Base-by-base conservation (phyloP, 2,329 filamentous ascomycete species). In the Penicillium sp. region DNA sequence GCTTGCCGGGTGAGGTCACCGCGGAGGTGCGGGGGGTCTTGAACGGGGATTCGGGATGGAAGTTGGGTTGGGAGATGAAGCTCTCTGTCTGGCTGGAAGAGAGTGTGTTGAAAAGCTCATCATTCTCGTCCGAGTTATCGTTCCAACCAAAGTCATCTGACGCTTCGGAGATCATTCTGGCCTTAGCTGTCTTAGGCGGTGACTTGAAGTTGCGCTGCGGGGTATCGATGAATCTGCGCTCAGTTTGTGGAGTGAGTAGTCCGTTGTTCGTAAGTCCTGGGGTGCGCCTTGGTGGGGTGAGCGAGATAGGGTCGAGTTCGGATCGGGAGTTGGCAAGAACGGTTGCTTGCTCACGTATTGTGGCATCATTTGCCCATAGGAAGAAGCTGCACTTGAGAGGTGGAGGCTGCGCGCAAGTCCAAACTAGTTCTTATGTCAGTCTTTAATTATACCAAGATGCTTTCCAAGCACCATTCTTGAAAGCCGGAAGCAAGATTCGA, bases 331-430 rank as follows among this genome's bases (percentile, higher is more conserved):
- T 82, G 58, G 72, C 77, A 58, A 82, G 65, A 6, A 84, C 69
- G 22, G 77, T 76, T 11, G 70, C 70, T 56, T 79, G 77, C 67
- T 83, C 81, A 20, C 84, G 74, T n/a, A 72, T 60, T 60, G 81
- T 77, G 14, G 84, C 84, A 53, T 85, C 82, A 52, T 81, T 78
- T 14, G 81, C 77, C 84, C 84, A 87, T 0, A 87, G 74, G 55
- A 86, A 87, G 74, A 87, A 86, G 5, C 73, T 75, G 65, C 85
- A 87, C 39, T 77, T 73, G 44, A 78, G 72, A 3, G 72, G 65
- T 50, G 76, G 72, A 34, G 74, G 71, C 62, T 79, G 77, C 61
- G 84, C 81, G 64, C 84, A 87, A 4, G 79, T 82, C 61, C 84
- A 85, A 69, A 86, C 77, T 78, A 50, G 40, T 11, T 47, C 14